Percentiles rank a stretch among this genome's conserved stretches.
These are phyloP conservation scores for Erodium maritimum DNA, from an alignment of 345 rosid species.

Conservation along the genomic window DNA sequence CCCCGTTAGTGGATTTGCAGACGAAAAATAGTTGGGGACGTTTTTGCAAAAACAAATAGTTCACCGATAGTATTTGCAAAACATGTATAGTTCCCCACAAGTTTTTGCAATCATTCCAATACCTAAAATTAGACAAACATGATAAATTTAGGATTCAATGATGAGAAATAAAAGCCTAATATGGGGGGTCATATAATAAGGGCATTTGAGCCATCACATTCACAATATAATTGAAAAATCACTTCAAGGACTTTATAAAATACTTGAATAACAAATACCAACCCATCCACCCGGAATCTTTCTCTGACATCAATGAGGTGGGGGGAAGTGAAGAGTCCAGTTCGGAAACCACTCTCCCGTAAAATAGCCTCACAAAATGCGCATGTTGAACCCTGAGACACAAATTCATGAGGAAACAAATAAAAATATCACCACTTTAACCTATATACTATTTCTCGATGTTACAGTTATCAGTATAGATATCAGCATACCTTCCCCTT, in stretches of 20 bases:
- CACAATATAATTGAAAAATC: background rate
- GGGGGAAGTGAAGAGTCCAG: constrained; percentile 85
- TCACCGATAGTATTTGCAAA: too few relatives aligned
- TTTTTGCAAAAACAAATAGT: too few relatives aligned
- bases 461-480: background rate
- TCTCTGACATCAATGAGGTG: constrained; percentile 92
- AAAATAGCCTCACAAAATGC: constrained; percentile 73
- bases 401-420: background rate
- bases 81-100: too few relatives aligned
- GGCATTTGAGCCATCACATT: background rate
- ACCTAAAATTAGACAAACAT: too few relatives aligned
- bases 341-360: constrained; percentile 68
- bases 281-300: constrained; percentile 76
- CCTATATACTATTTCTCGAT: background rate
- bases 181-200: too few relatives aligned
- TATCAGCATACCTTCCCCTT: constrained; percentile 62
- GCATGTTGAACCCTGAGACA: constrained; percentile 83
- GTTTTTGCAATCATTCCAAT: too few relatives aligned
- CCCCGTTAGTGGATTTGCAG: too few relatives aligned
- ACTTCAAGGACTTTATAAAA: background rate
- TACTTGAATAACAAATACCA: constrained; percentile 13
- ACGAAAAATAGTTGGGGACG: too few relatives aligned
- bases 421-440: background rate
- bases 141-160: too few relatives aligned
- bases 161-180: too few relatives aligned